A percentile compares a stretch with the other conserved stretches of the same genome.
Evolutionary conservation across 2,329 filamentous ascomycete genomes (phyloP).

Genomic region (Knufia fluminis): DNA sequence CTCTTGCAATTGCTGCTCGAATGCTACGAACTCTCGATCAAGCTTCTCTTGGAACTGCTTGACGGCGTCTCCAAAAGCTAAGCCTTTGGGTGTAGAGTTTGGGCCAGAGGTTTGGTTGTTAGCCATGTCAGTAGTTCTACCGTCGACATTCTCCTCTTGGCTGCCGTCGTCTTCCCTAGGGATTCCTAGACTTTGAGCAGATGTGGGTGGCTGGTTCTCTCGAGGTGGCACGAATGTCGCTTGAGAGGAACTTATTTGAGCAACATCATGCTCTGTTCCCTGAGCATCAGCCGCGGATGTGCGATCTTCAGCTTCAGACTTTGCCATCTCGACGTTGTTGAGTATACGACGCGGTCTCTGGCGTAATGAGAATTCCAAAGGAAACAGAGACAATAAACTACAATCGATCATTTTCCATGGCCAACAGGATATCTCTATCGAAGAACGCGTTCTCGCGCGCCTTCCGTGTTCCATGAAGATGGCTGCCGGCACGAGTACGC

Average conservation of each 20-base stretch:
- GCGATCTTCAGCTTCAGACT: no score
- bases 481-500: no score
- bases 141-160: background rate
- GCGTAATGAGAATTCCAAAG: background rate
- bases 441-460: no score
- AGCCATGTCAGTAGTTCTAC: background rate
- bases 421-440: background rate
- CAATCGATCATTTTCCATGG: background rate
- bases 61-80: constrained; percentile 16
- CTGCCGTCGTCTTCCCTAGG: background rate
- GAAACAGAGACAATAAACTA: background rate
- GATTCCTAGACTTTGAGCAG: background rate
- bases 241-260: background rate
- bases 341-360: background rate
- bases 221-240: background rate
- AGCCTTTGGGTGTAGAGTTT: background rate
- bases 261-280: background rate
- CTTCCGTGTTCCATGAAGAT: no score
- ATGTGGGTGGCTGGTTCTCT: background rate
- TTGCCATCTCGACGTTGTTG: background rate
- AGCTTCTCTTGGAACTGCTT: constrained; percentile 15
- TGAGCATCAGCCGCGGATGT: background rate
- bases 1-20: constrained; percentile 20
- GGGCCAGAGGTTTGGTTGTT: background rate
- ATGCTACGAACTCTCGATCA: constrained; percentile 18